Percentiles rank a stretch among this genome's conserved stretches.
Evolutionary conservation across 371 early-diverging fungal species (phyloP).

Genomic region (Mucor mucedo): DNA sequence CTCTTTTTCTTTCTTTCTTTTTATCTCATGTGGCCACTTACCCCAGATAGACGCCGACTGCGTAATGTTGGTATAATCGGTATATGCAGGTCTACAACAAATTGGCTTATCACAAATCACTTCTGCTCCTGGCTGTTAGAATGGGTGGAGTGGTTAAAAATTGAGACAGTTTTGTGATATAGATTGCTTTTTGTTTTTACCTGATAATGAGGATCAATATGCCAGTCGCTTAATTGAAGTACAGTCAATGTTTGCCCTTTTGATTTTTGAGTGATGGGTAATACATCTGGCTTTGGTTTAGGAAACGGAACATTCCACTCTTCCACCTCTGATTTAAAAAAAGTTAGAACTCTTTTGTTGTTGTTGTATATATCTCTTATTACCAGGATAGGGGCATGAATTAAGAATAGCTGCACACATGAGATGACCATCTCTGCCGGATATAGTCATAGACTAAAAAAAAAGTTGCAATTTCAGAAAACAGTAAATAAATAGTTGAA

Average conservation of each 20-base stretch:
- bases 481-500: background rate
- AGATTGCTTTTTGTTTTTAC: constrained; percentile 10
- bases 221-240: constrained; percentile 69
- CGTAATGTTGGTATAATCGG: constrained; percentile 46
- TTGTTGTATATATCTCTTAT: background rate
- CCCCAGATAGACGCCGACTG: constrained; percentile 47
- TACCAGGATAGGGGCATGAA: constrained; percentile 57
- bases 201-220: constrained; percentile 60
- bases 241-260: constrained; percentile 51
- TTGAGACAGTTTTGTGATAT: background rate
- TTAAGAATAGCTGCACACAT: constrained; percentile 49
- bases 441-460: constrained; percentile 49
- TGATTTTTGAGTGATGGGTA: constrained; percentile 15
- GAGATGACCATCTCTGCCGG: constrained; percentile 53
- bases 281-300: constrained; percentile 43
- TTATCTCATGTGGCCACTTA: constrained; percentile 32
- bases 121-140: constrained; percentile 51
- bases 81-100: constrained; percentile 59
- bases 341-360: too few relatives aligned
- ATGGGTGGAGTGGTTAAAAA: background rate
- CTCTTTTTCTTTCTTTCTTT: background rate
- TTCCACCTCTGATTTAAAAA: constrained; percentile 24
- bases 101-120: constrained; percentile 56
- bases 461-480: background rate
- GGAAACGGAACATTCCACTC: constrained; percentile 54